Evolutionary conservation across 305 asterid species (phyloP).

Genomic region (Fraxinus latifolia): DNA sequence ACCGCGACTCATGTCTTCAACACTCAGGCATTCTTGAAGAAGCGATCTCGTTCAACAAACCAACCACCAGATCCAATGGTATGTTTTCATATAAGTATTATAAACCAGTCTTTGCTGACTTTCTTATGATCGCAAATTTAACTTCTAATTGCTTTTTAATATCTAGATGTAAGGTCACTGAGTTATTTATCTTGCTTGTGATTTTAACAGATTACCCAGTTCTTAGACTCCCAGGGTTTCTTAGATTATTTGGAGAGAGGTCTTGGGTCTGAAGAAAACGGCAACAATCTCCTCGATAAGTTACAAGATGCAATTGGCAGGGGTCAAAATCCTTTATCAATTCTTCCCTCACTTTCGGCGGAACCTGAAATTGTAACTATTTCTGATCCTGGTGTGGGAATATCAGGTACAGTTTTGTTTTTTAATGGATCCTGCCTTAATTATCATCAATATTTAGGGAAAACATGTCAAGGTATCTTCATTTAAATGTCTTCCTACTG

Average conservation of each 20-base stretch:
- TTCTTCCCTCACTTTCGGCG: constrained; percentile 46
- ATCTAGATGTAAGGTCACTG: constrained; percentile 23
- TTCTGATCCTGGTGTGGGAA: constrained; percentile 53
- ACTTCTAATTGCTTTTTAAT: constrained; percentile 23
- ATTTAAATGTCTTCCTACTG: constrained; percentile 28
- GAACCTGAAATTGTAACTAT: constrained; percentile 75
- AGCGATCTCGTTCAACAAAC: constrained; percentile 84
- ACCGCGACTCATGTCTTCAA: constrained; percentile 82
- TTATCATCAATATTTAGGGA: constrained; percentile 13
- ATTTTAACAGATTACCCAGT: constrained; percentile 76
- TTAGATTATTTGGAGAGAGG: constrained; percentile 92
- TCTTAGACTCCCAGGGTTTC: constrained; percentile 93
- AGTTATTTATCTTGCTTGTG: constrained; percentile 27
- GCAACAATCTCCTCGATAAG: constrained; percentile 82
- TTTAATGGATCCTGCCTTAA: constrained; percentile 22
- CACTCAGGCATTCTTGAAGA: constrained; percentile 86
- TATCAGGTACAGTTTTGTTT: constrained; percentile 45
- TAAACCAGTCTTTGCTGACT: constrained; percentile 8
- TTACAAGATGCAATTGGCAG: constrained; percentile 93
- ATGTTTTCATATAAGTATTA: constrained; percentile 19
- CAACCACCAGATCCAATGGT: constrained; percentile 97
- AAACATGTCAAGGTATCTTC: constrained; percentile 16
- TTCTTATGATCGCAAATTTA: constrained; percentile 3
- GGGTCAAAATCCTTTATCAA: constrained; percentile 81
- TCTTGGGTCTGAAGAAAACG: constrained; percentile 69